These are phyloP conservation scores for Spinellus fusiger DNA, from an alignment of 192 early-diverging fungal genomes.

Conservation along the genomic window DNA sequence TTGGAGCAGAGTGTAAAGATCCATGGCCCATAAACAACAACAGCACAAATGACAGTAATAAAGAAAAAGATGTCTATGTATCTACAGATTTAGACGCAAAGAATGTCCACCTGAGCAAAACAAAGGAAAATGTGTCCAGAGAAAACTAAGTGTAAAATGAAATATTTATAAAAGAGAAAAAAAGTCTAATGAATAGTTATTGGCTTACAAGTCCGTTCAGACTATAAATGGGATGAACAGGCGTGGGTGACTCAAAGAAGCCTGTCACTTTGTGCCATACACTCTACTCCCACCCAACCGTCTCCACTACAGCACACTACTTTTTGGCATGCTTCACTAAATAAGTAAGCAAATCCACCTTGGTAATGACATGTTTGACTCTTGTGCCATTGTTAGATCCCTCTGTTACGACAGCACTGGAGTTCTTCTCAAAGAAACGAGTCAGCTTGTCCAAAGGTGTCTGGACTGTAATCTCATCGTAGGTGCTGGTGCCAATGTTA, in stretches of 20 bases:
- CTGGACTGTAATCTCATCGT: constrained; percentile 79
- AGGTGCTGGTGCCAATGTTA: constrained; percentile 60
- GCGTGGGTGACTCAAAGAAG: no score
- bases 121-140: no score
- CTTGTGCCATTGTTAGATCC: constrained; percentile 46
- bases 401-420: constrained; percentile 82
- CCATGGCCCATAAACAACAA: constrained; percentile 13
- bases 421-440: constrained; percentile 90
- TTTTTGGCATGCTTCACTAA: constrained; percentile 54
- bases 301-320: constrained; percentile 1
- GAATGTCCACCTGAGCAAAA: no score
- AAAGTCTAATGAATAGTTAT: background rate
- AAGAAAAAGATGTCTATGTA: no score
- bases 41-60: no score
- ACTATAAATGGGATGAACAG: no score
- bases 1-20: constrained; percentile 20
- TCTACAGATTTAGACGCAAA: no score
- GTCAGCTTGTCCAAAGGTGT: constrained; percentile 81
- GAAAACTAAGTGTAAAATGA: background rate
- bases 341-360: constrained; percentile 84
- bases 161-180: background rate
- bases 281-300: no score
- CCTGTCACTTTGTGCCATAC: no score
- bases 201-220: no score
- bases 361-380: constrained; percentile 86